A percentile compares a stretch with the other conserved stretches of the same genome.
Conservation (phyloP, 2,329 filamentous ascomycete genomes). For the Pseudocercospora crystallina region DNA sequence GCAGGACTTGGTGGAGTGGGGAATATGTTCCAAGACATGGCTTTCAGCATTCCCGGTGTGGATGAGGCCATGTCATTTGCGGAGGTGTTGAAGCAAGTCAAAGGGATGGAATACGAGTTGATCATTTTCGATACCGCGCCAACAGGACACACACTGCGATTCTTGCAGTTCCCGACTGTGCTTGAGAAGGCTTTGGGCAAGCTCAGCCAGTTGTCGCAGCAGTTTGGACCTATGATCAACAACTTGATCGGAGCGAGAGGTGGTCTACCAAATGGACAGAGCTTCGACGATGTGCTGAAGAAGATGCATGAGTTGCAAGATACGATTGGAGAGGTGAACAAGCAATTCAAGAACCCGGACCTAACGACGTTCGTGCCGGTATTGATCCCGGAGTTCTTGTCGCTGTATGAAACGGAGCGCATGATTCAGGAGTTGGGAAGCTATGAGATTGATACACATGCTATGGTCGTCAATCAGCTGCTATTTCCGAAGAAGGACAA, state of each 20-base stretch:
- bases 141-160: conserved; percentile 95
- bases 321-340: conserved; percentile 93
- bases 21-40: conserved; percentile 97
- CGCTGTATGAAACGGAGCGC: conserved; percentile 95
- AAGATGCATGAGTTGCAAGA: conserved; percentile 92
- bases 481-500: conserved; percentile 85
- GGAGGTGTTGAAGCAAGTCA: conserved; percentile 98
- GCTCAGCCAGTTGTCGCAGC: conserved; percentile 85
- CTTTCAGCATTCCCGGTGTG: conserved; percentile 95
- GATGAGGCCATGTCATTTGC: conserved; percentile 99
- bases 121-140: conserved; percentile 99
- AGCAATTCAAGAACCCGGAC: conserved; percentile 95
- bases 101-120: conserved; percentile 96
- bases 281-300: conserved; percentile 84
- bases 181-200: conserved; percentile 99
- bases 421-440: conserved; percentile 98
- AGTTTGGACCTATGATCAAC: conserved; percentile 95
- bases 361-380: conserved; percentile 98
- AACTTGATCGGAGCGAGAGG: conserved; percentile 79
- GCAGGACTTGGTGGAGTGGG: conserved; percentile 70
- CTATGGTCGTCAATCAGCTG: conserved; percentile 97
- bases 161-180: conserved; percentile 96
- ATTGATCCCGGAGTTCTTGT: conserved; percentile 95
- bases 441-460: conserved; percentile 94
- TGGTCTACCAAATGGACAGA: conserved; percentile 85